These are phyloP conservation scores for Panellus pusillus DNA, from an alignment of 768 basidiomycete species.

Conservation along the genomic window DNA sequence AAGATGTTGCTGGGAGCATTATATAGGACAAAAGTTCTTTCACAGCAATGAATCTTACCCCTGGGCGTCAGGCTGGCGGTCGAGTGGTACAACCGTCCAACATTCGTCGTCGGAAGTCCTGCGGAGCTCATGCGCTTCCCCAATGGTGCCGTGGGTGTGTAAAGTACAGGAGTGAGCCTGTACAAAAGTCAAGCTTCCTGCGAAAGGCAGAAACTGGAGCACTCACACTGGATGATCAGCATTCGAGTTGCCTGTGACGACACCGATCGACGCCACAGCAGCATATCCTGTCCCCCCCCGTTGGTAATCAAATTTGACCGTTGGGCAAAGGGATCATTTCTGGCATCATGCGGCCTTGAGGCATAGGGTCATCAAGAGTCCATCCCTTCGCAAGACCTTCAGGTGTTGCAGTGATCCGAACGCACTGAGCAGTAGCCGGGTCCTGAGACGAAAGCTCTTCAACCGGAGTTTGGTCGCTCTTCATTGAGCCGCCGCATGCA, in stretches of 20 bases:
- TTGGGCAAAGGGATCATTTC: conserved; percentile 42
- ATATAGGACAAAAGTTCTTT: not conserved
- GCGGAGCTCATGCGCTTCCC: conserved; percentile 41
- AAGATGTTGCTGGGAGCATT: conserved; percentile 5
- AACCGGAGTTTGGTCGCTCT: conserved; percentile 28
- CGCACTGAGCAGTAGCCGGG: conserved; percentile 35
- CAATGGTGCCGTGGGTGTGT: conserved; percentile 34
- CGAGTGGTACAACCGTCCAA: conserved; percentile 15
- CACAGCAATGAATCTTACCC: conserved; percentile 2
- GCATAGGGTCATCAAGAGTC: conserved; percentile 49
- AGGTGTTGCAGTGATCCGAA: conserved; percentile 39
- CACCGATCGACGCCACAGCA: conserved; percentile 24
- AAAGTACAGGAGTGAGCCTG: conserved; percentile 36
- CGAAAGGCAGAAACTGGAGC: not conserved
- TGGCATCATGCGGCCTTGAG: conserved; percentile 53
- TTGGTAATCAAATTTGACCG: conserved; percentile 43
- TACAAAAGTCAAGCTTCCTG: not conserved
- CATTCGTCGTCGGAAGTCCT: conserved; percentile 25
- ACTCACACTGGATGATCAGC: conserved; percentile 45
- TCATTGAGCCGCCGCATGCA: conserved; percentile 21
- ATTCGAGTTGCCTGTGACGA: conserved; percentile 38
- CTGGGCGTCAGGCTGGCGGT: conserved; percentile 8
- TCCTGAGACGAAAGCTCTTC: conserved; percentile 54
- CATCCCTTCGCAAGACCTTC: conserved; percentile 32
- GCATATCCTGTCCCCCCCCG: conserved; percentile 41